Evolutionary conservation across 148 eudicot species (phyloP).

Genomic region (Silene latifolia): DNA sequence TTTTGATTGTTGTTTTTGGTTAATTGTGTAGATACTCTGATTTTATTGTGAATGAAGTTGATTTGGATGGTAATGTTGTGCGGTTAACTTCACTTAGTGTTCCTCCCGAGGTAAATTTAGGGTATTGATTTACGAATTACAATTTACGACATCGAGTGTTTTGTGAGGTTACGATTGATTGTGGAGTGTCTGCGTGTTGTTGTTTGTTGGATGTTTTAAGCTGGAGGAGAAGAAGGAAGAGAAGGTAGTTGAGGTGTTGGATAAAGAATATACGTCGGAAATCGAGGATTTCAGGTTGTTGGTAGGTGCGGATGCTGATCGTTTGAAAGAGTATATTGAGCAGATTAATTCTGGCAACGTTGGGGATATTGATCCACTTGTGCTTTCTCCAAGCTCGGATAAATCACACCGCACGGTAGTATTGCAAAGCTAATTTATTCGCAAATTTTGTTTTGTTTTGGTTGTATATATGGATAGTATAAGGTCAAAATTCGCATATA

Average conservation of each 20-base stretch:
- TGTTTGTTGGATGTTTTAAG: conserved; percentile 29
- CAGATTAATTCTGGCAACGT: conserved; percentile 47
- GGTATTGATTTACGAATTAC: neutral
- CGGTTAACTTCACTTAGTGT: conserved; percentile 67
- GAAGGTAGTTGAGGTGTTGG: conserved; percentile 39
- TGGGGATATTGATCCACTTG: conserved; percentile 40
- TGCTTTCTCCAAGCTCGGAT: conserved; percentile 83
- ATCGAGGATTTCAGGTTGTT: conserved; percentile 65
- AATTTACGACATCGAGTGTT: neutral
- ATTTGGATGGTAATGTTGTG: conserved; percentile 80
- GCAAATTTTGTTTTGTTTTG: neutral
- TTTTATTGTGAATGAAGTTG: conserved; percentile 96
- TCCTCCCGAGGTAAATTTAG: conserved; percentile 53
- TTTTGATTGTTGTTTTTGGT: neutral
- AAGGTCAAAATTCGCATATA: neutral
- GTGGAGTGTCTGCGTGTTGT: neutral
- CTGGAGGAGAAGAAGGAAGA: conserved; percentile 54
- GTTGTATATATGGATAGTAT: neutral
- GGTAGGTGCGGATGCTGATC: conserved; percentile 63
- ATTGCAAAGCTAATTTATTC: neutral
- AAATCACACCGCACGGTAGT: conserved; percentile 83
- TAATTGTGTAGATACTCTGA: conserved; percentile 66
- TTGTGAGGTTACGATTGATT: neutral
- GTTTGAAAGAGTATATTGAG: conserved; percentile 53
- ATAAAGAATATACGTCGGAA: conserved; percentile 51